Conservation (phyloP, 805 yeast species). For the Yamadazyma laniorum region DNA sequence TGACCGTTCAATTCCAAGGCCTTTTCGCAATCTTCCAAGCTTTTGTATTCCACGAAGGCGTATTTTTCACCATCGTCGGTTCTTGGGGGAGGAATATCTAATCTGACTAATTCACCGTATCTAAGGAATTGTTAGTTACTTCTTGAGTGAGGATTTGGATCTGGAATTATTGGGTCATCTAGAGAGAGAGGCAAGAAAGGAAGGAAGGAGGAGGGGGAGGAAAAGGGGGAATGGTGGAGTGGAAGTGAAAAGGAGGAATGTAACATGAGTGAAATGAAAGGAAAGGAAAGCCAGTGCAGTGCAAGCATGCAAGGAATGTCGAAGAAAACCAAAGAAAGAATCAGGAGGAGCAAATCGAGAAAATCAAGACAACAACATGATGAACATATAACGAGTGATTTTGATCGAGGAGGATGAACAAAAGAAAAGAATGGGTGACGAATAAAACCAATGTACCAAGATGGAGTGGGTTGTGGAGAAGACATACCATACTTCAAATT, state of each 20-base stretch:
- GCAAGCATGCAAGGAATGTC: background rate
- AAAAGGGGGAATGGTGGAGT: slow-evolving; percentile 6
- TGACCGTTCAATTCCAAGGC: slow-evolving; percentile 51
- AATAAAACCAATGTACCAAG: slow-evolving; percentile 8
- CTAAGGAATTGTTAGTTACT: slow-evolving; percentile 26
- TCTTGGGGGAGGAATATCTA: slow-evolving; percentile 63
- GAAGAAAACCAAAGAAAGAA: background rate
- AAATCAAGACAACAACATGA: background rate
- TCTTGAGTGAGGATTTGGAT: slow-evolving; percentile 1
- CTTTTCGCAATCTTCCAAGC: slow-evolving; percentile 50
- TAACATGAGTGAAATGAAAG: slow-evolving; percentile 2
- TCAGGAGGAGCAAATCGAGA: slow-evolving; percentile 6
- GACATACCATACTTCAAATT: slow-evolving; percentile 1
- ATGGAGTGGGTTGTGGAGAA: background rate
- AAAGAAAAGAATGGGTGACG: slow-evolving; percentile 6
- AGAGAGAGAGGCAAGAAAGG: slow-evolving; percentile 5
- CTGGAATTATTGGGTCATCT: slow-evolving; percentile 2
- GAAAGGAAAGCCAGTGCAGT: slow-evolving; percentile 4
- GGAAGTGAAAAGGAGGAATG: slow-evolving; percentile 7
- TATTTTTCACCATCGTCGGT: slow-evolving; percentile 57
- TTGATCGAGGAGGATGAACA: slow-evolving; percentile 4
- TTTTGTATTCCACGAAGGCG: slow-evolving; percentile 62
- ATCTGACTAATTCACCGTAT: slow-evolving; percentile 55
- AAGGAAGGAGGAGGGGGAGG: background rate
- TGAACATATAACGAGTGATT: background rate